phyloP scores from a whole-genome alignment of 345 rosid species.

The Trapa bicornis region DNA sequence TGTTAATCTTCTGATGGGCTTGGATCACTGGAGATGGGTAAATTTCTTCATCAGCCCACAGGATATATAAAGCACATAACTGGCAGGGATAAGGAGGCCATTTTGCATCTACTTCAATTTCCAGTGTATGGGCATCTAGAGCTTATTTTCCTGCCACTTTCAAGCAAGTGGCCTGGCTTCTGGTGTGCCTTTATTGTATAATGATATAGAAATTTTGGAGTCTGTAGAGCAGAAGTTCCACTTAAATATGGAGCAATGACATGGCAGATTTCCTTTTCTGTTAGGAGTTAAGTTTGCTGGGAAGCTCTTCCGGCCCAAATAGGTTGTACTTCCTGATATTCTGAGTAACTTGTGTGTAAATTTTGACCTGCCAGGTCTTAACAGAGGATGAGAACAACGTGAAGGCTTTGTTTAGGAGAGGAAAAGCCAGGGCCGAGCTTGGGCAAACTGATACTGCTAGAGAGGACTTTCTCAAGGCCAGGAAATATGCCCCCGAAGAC shows the following conservation, averaged over 20 bases:
- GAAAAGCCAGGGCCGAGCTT: slow-evolving; percentile 80
- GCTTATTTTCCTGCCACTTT: no score
- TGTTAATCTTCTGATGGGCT: background rate
- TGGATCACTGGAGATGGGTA: background rate
- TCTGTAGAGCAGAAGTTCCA: no score
- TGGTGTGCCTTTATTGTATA: no score
- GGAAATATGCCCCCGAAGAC: slow-evolving; percentile 73
- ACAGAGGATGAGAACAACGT: slow-evolving; percentile 80
- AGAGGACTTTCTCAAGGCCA: slow-evolving; percentile 73
- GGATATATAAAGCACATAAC: no score
- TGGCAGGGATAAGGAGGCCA: no score
- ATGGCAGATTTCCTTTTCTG: background rate
- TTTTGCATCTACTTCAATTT: no score
- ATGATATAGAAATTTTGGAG: no score
- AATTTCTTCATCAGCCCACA: background rate
- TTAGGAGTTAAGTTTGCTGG: background rate
- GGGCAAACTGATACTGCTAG: slow-evolving; percentile 88
- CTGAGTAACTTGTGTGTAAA: background rate
- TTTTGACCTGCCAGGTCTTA: slow-evolving; percentile 40
- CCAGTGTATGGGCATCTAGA: no score
- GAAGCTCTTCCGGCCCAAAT: background rate
- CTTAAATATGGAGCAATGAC: no score
- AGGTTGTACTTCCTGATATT: background rate
- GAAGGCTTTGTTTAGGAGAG: slow-evolving; percentile 86
- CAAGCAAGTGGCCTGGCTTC: no score